Percentiles rank a stretch among this genome's conserved stretches.
Evolutionary conservation across 495 filamentous ascomycete genomes (phyloP).

Genomic region (Daldinia decipiens): DNA sequence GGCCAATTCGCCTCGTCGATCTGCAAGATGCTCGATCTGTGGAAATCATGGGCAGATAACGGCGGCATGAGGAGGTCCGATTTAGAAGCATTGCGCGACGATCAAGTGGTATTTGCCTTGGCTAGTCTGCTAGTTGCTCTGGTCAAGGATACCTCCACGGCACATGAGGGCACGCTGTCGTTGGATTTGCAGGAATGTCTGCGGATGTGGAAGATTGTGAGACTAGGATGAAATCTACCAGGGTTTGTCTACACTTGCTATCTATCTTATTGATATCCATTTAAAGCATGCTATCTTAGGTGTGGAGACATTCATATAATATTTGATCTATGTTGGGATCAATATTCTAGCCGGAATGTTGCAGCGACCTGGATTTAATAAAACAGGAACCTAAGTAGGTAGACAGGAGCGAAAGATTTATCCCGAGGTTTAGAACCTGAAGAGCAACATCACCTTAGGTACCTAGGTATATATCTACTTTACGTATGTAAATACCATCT

Average conservation of each 20-base stretch:
- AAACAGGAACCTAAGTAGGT: no score
- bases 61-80: slow-evolving; percentile 68
- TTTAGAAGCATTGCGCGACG: slow-evolving; percentile 55
- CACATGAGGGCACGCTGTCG: slow-evolving; percentile 62
- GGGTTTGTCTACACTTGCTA: background rate
- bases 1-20: slow-evolving; percentile 55
- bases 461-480: no score
- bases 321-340: no score
- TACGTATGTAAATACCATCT: no score
- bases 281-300: background rate
- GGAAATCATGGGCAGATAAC: slow-evolving; percentile 67
- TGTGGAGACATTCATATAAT: no score
- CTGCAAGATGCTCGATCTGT: slow-evolving; percentile 63
- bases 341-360: no score
- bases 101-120: slow-evolving; percentile 60
- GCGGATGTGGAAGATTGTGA: slow-evolving; percentile 66
- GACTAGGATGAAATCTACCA: slow-evolving; percentile 56
- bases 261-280: background rate
- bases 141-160: slow-evolving; percentile 59
- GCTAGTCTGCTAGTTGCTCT: slow-evolving; percentile 63
- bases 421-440: no score
- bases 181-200: slow-evolving; percentile 71
- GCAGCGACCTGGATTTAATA: no score
- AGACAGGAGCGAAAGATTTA: no score
- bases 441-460: no score